Base-by-base conservation (phyloP, 768 basidiomycete species). In the Boletus sp. region DNA sequence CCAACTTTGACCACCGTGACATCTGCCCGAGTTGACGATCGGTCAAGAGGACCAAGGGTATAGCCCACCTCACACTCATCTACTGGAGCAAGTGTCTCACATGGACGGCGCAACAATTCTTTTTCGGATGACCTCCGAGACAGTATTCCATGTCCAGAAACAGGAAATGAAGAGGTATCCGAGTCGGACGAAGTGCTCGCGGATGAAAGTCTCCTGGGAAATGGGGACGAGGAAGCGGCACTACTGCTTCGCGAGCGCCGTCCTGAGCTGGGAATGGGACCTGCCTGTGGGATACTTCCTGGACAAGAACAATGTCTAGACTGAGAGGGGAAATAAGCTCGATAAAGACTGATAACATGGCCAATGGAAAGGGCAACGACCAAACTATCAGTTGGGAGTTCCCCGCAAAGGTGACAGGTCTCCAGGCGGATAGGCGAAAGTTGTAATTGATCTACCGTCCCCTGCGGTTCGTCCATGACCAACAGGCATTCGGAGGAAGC, bases 61-160 rank as follows among this genome's bases (percentile, higher is more conserved):
- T 64, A 47, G 23, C 61, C 51, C n/a, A 38, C 55, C 33, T 70
- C 66, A 50, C 58, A 63, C 45, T 75, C 73, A 15, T 65, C 60
- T 27, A 69, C 51, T 25, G 78, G 73, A 7, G 80, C 76, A 67
- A 74, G 50, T 9, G 56, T 58, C 81, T 73, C 84, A 8, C 75
- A 72, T 11, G 75, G 74, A 47, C 83, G 79, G 25, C 83, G 77
- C 4, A 74, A 66, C 7, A 68, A 61, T 35, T 85, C 83, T 67
- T 87, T 88, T 64, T 90, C 90, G 3, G 87, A 87, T 21, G 79
- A 77, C 47, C 89, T 78, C 43, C 89, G 79, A 25, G 88, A 84
- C 66, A 91, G 83, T 37, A 87, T 79, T 19, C 88, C 92, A 63
- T 90, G 90, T 3, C 78, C 89, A 7, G 88, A 92, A 23, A 93